phyloP scores from a whole-genome alignment of 108 stramenopile genomes.

The Fistulifera pelliculosa region DNA sequence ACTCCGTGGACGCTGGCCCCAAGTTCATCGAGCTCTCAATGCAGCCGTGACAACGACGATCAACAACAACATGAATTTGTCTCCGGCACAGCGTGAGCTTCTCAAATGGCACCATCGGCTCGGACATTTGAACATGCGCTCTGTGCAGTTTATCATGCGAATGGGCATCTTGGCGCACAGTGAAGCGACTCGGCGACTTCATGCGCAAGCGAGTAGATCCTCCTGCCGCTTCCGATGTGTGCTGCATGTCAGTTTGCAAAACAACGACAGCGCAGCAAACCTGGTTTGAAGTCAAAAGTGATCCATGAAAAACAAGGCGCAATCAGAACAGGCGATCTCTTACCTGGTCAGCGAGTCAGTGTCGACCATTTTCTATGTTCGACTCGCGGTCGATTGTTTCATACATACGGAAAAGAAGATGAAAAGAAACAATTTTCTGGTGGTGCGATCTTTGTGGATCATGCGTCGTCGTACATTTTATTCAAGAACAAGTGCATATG shows the following conservation, averaged over 20 bases:
- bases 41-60: too few relatives aligned
- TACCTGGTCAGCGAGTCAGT: conserved; percentile 29
- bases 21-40: too few relatives aligned
- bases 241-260: conserved; percentile 16
- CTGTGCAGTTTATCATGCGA: too few relatives aligned
- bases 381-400: conserved; percentile 16
- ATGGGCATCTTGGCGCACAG: conserved; percentile 8
- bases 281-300: background rate
- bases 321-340: conserved; percentile 8
- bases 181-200: background rate
- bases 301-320: conserved; percentile 11
- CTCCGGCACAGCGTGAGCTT: too few relatives aligned
- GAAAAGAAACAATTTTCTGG: conserved; percentile 12
- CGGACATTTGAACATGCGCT: too few relatives aligned
- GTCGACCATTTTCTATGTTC: conserved; percentile 29
- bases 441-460: conserved; percentile 26
- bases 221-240: background rate
- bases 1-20: too few relatives aligned
- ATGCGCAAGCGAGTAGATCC: conserved; percentile 1
- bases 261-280: background rate
- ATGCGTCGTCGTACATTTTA: conserved; percentile 12
- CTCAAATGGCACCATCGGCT: too few relatives aligned
- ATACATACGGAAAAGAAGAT: conserved; percentile 18
- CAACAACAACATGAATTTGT: too few relatives aligned
- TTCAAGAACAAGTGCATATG: conserved; percentile 1